phyloP scores from a whole-genome alignment of 164 flowering plant genomes.

The Amborella trichopoda region DNA sequence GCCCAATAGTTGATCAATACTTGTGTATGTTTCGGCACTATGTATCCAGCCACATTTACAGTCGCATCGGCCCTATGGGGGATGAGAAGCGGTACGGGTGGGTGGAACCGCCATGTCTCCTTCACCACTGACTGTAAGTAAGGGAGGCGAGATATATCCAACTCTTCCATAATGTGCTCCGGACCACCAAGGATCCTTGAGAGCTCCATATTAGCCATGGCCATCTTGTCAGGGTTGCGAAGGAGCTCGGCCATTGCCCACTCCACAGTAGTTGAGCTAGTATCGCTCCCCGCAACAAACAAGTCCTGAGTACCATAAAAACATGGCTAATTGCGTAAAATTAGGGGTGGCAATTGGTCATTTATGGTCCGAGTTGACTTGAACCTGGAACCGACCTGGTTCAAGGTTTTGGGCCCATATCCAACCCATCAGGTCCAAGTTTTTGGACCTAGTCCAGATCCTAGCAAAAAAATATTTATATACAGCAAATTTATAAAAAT shows the following conservation, averaged over 20 bases:
- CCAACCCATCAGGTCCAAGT: no score
- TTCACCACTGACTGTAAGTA: conserved; percentile 14
- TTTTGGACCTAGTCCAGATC: no score
- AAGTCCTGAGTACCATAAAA: conserved; percentile 6
- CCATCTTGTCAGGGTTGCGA: conserved; percentile 5
- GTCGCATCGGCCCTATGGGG: conserved; percentile 10
- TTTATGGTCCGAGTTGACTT: no score
- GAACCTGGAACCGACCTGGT: no score
- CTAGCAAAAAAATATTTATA: no score
- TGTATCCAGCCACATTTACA: conserved; percentile 3
- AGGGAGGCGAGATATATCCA: conserved; percentile 7
- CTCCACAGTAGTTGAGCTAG: conserved; percentile 11
- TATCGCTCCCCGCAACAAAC: conserved; percentile 12
- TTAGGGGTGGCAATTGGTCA: no score
- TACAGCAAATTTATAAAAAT: no score
- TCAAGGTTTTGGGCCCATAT: no score
- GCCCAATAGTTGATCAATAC: conserved; percentile 15
- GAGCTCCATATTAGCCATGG: conserved; percentile 8
- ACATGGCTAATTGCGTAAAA: no score
- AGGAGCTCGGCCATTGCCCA: conserved; percentile 16
- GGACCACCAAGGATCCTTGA: background rate
- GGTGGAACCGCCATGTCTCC: conserved; percentile 16
- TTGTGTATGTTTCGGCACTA: conserved; percentile 11
- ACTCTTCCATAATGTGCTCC: conserved; percentile 3
- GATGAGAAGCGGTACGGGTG: conserved; percentile 8